Conservation (phyloP, 176 grass and related monocot species). For the Triticum turgidum region DNA sequence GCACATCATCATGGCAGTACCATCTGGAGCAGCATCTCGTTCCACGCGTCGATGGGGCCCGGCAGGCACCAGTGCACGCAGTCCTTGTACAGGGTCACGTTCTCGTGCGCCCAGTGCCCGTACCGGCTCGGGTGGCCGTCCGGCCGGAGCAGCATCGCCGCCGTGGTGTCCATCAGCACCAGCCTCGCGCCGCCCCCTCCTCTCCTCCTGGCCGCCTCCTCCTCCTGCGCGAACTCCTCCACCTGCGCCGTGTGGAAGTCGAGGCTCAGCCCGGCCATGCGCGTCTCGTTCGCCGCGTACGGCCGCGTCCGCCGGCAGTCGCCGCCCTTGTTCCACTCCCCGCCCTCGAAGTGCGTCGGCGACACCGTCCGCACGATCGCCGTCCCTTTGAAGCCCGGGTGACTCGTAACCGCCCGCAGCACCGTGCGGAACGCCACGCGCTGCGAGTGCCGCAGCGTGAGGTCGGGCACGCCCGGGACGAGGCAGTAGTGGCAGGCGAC, state of each 20-base stretch:
- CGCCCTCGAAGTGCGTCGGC: conserved; percentile 75
- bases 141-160: conserved; percentile 46
- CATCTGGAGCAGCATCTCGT: conserved; percentile 57
- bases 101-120: conserved; percentile 40
- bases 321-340: conserved; percentile 65
- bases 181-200: not conserved
- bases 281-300: conserved; percentile 8
- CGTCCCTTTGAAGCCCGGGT: not conserved
- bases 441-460: conserved; percentile 39
- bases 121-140: conserved; percentile 72
- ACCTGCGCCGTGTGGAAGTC: conserved; percentile 48
- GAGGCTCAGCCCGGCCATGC: conserved; percentile 27
- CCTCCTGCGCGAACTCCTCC: conserved; percentile 50
- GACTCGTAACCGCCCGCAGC: not conserved
- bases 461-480: conserved; percentile 42
- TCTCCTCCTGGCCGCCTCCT: not conserved
- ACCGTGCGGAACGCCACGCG: conserved; percentile 36
- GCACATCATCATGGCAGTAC: no score
- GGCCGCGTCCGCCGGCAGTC: conserved; percentile 54
- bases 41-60: conserved; percentile 54
- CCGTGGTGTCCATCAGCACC: conserved; percentile 63
- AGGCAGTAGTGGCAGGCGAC: conserved; percentile 53
- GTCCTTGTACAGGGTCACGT: conserved; percentile 47
- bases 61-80: conserved; percentile 76
- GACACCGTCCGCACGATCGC: conserved; percentile 55